A percentile compares a stretch with the other conserved stretches of the same genome.
These are phyloP conservation scores for Pseudogymnoascus sp. DNA, from an alignment of 2,329 filamentous ascomycete species.

Conservation along the genomic window DNA sequence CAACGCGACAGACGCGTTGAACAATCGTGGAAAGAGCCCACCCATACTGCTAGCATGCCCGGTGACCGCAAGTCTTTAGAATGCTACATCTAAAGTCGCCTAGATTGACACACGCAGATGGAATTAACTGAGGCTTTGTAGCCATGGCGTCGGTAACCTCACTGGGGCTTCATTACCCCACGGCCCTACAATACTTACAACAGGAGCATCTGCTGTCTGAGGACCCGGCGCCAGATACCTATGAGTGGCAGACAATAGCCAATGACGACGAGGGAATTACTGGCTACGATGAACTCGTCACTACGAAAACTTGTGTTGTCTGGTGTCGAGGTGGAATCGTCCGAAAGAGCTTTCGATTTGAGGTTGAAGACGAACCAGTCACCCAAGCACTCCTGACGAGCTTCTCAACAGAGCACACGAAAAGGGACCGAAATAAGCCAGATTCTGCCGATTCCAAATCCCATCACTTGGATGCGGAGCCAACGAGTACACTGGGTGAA, in stretches of 20 bases:
- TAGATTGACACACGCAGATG: background rate
- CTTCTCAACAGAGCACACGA: slow-evolving; percentile 43
- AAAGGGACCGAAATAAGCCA: background rate
- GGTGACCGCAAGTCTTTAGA: background rate
- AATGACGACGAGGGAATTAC: slow-evolving; percentile 31
- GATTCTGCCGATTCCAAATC: slow-evolving; percentile 12
- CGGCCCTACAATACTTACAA: slow-evolving; percentile 74
- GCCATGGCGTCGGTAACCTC: slow-evolving; percentile 84
- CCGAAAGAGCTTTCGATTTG: slow-evolving; percentile 77
- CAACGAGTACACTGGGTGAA: slow-evolving; percentile 19
- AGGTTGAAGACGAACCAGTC: slow-evolving; percentile 77
- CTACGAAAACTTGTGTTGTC: slow-evolving; percentile 67
- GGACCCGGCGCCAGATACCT: slow-evolving; percentile 56
- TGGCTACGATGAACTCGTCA: slow-evolving; percentile 29
- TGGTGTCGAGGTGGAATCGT: slow-evolving; percentile 85
- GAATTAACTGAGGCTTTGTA: slow-evolving; percentile 2
- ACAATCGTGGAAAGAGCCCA: slow-evolving; percentile 4
- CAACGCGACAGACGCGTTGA: slow-evolving; percentile 3
- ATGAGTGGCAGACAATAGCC: slow-evolving; percentile 64
- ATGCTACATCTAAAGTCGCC: background rate
- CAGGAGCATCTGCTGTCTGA: slow-evolving; percentile 67
- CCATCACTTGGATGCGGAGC: slow-evolving; percentile 15
- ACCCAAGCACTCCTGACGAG: slow-evolving; percentile 78
- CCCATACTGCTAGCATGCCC: background rate
- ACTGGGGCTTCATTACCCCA: slow-evolving; percentile 81